A percentile compares a stretch with the other conserved stretches of the same genome.
These are phyloP conservation scores for Venturia pyrina DNA, from an alignment of 2,329 filamentous ascomycete genomes.

Conservation along the genomic window DNA sequence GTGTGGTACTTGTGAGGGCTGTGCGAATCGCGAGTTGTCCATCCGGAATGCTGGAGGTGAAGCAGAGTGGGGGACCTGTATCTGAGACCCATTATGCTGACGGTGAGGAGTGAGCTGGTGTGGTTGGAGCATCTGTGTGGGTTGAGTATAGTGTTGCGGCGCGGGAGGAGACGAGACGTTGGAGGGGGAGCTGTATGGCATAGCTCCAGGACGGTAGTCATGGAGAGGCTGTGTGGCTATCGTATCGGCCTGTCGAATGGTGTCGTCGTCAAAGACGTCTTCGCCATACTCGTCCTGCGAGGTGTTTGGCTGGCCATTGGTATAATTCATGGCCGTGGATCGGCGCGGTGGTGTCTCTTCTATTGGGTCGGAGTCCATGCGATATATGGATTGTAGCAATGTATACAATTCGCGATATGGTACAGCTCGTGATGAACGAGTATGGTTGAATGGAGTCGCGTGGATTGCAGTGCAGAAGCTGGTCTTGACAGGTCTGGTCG, in stretches of 20 bases:
- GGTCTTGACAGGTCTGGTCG: neutral
- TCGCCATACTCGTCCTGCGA: slow-evolving; percentile 37
- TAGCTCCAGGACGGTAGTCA: slow-evolving; percentile 15
- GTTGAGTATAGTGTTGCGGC: slow-evolving; percentile 38
- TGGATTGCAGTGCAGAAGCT: neutral
- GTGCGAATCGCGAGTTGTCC: neutral
- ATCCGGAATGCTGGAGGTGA: slow-evolving; percentile 5
- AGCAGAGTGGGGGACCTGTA: slow-evolving; percentile 7
- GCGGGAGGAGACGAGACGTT: slow-evolving; percentile 6
- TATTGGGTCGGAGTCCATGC: slow-evolving; percentile 13
- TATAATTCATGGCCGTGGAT: slow-evolving; percentile 13
- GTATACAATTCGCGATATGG: neutral
- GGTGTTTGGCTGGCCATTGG: slow-evolving; percentile 21
- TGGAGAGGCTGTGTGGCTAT: slow-evolving; percentile 36
- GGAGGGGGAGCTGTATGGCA: slow-evolving; percentile 13
- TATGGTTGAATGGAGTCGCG: neutral
- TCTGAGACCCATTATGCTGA: slow-evolving; percentile 1
- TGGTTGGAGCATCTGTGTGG: slow-evolving; percentile 45
- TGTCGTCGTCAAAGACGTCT: slow-evolving; percentile 38
- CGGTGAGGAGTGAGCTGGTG: slow-evolving; percentile 1
- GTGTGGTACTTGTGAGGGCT: neutral
- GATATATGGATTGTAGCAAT: neutral
- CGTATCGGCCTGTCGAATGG: slow-evolving; percentile 40
- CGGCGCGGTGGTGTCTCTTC: slow-evolving; percentile 9
- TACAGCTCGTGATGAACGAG: neutral